Percentiles rank a stretch among this genome's conserved stretches.
These are phyloP conservation scores for Syzygium oleosum DNA, from an alignment of 345 rosid genomes.

Conservation along the genomic window DNA sequence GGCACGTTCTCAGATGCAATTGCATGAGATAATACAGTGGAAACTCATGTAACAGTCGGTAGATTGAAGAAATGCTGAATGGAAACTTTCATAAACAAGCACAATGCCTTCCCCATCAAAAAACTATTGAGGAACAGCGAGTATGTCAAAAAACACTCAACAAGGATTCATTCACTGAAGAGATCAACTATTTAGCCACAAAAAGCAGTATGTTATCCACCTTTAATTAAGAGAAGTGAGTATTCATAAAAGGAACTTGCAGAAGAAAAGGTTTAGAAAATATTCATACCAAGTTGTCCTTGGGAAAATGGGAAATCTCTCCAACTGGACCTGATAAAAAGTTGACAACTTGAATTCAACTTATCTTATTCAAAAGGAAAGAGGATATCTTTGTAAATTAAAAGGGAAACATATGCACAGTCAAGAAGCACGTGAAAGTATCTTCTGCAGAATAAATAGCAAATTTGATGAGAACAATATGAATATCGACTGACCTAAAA, in stretches of 20 bases:
- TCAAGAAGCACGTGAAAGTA: neutral
- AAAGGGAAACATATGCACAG: neutral
- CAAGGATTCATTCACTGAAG: neutral
- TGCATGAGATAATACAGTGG: neutral
- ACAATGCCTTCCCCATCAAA: neutral
- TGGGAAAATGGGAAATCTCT: conserved; percentile 59
- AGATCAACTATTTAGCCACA: neutral
- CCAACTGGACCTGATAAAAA: conserved; percentile 73
- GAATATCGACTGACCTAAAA: conserved; percentile 47
- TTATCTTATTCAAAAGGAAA: neutral
- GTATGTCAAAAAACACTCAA: neutral
- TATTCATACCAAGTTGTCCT: conserved; percentile 47
- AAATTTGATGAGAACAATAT: neutral
- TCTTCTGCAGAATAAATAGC: neutral
- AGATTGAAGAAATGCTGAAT: neutral
- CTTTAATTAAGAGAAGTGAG: neutral
- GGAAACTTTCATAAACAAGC: neutral
- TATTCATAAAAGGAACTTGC: neutral
- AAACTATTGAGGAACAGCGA: neutral
- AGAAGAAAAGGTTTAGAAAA: neutral
- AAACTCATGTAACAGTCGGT: neutral
- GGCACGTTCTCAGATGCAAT: neutral
- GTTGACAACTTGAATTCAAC: neutral
- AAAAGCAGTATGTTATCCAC: neutral
- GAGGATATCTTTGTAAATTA: neutral